Base-by-base conservation (phyloP, 2,329 filamentous ascomycete genomes). In the Nannizziopsis arthrosporioides region DNA sequence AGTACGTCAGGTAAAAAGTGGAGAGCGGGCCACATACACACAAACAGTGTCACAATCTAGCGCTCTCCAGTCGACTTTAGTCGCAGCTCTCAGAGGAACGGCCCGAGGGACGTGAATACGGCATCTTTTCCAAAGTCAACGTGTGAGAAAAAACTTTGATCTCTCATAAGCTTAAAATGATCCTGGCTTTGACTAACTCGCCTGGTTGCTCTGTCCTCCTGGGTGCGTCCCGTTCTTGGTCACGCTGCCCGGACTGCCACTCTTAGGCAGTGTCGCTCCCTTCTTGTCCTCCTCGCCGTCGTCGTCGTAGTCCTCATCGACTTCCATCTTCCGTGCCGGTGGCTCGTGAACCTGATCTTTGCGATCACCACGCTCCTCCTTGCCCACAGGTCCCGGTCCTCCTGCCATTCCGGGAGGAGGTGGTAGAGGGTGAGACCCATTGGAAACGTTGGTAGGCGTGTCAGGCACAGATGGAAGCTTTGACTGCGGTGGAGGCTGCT, bases 301-400 rank as follows among this genome's bases (percentile, higher is more conserved):
- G 59, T 96, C 90, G 63, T 96, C 90, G 59, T 98, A 96, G 63
- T 96, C 85, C 64, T 98, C 92, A 57, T 98, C 89, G 15, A 96
- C 85, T 5, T 96, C 90, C 80, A 98, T 93, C 67, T 94, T 94
- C 17, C 92, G 77, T 15, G 88, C 87, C 31, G 92, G 88, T 46
- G 88, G 85, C 68, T 96, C 90, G 50, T 73, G 65, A 15, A 74
- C 65, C 22, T 76, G 65, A 52, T 73, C 70, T 32, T 61, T 64
- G 46, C 65, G 73, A 12, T 52, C 50, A 7, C 22, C 22, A 7
- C 41, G 46, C 22, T 87, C 83, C 54, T 85, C 77, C 48, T 65
- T 53, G 64, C 70, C 61, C 70, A 27, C 34, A 10, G 18, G 39
- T 14, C 35, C 32, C 14, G 47, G 17, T 18, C 22, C 55, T 10